phyloP scores from a whole-genome alignment of 192 early-diverging fungal genomes.

The Coemansia sp. region DNA sequence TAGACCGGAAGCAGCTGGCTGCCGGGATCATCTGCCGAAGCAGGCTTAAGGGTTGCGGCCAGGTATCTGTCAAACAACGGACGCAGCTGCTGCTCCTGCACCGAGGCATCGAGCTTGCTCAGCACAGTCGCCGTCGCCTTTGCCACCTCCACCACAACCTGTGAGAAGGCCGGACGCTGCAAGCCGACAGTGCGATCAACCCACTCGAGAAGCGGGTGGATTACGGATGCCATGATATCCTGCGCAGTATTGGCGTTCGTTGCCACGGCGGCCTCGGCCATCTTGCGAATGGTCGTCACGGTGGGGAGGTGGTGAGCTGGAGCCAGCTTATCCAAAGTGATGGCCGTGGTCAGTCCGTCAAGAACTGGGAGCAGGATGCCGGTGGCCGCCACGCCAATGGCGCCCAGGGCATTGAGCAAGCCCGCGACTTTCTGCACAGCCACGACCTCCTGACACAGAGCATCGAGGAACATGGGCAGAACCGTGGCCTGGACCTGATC shows the following conservation, averaged over 20 bases:
- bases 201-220: slow-evolving; percentile 28
- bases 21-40: neutral
- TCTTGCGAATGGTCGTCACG: slow-evolving; percentile 34
- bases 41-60: neutral
- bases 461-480: slow-evolving; percentile 38
- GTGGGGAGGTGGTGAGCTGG: slow-evolving; percentile 11
- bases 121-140: slow-evolving; percentile 14
- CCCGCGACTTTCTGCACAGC: slow-evolving; percentile 25
- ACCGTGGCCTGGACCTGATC: slow-evolving; percentile 19
- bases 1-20: slow-evolving; percentile 22
- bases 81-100: slow-evolving; percentile 14
- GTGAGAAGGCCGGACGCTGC: neutral
- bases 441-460: slow-evolving; percentile 24
- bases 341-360: slow-evolving; percentile 6
- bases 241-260: neutral
- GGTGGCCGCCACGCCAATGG: slow-evolving; percentile 28
- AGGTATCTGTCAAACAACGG: slow-evolving; percentile 20
- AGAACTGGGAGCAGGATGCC: slow-evolving; percentile 20
- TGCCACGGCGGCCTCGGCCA: slow-evolving; percentile 13
- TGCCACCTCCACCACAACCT: slow-evolving; percentile 27
- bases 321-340: slow-evolving; percentile 9
- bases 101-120: slow-evolving; percentile 15
- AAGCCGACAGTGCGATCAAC: neutral
- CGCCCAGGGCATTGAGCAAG: slow-evolving; percentile 38
- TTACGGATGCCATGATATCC: slow-evolving; percentile 6